These are phyloP conservation scores for Pinus albicaulis DNA, from an alignment of 75 land plant genomes.

Conservation along the genomic window DNA sequence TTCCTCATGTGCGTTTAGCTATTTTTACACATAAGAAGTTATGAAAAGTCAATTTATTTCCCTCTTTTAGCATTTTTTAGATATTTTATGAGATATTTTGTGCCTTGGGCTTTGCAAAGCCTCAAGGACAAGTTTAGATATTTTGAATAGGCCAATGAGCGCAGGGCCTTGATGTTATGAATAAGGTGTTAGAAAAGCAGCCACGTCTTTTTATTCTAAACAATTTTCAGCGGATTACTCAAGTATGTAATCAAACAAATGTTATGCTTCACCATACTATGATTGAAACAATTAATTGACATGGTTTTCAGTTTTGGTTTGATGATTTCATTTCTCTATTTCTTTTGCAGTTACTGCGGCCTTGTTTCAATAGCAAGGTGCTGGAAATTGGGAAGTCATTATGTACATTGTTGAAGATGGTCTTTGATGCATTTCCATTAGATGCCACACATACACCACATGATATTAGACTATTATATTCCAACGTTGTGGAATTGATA, in stretches of 20 bases:
- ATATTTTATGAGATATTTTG: too few species aligned
- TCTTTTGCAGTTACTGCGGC: conserved; percentile 84
- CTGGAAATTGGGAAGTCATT: conserved; percentile 93
- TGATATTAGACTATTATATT: conserved; percentile 68
- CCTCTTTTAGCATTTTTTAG: too few species aligned
- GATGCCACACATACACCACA: conserved; percentile 68
- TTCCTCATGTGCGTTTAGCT: too few species aligned
- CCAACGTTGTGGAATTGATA: conserved; percentile 89
- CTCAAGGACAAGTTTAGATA: too few species aligned
- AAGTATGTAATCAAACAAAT: conserved; percentile 42
- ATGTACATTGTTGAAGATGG: conserved; percentile 91
- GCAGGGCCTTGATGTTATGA: conserved; percentile 99
- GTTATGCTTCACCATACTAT: neutral
- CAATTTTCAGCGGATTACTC: conserved; percentile 93
- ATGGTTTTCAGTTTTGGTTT: neutral
- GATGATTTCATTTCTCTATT: neutral
- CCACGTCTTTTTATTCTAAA: conserved; percentile 94
- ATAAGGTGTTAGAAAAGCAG: conserved; percentile 96
- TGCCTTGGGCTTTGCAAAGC: too few species aligned
- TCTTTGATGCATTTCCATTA: conserved; percentile 88
- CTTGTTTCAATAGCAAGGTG: conserved; percentile 87
- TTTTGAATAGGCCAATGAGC: too few species aligned
- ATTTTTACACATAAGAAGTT: too few species aligned
- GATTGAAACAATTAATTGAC: neutral
- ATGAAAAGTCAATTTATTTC: too few species aligned